Evolutionary conservation across 192 early-diverging fungal species (phyloP).

Genomic region (Dispira parvispora): DNA sequence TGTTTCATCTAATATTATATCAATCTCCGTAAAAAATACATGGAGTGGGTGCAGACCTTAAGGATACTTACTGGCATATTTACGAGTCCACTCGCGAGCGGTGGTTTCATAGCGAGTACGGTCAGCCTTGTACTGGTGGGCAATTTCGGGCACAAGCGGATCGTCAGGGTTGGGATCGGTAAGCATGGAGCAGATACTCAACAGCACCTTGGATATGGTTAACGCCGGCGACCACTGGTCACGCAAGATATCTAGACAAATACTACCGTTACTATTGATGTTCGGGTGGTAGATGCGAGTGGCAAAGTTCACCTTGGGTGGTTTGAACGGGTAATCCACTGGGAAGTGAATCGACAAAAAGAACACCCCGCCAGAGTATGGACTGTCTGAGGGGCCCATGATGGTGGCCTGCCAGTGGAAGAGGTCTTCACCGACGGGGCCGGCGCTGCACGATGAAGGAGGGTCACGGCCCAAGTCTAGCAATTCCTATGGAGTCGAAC

Average conservation of each 20-base stretch:
- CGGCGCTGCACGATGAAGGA: slow-evolving; percentile 92
- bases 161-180: slow-evolving; percentile 98
- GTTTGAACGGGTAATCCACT: slow-evolving; percentile 96
- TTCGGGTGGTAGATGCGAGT: slow-evolving; percentile 98
- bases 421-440: slow-evolving; percentile 79
- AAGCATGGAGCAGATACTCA: slow-evolving; percentile 96
- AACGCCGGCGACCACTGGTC: slow-evolving; percentile 99
- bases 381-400: slow-evolving; percentile 90
- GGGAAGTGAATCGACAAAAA: slow-evolving; percentile 97
- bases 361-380: slow-evolving; percentile 89
- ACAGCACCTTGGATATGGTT: slow-evolving; percentile 94
- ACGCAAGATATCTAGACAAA: slow-evolving; percentile 94
- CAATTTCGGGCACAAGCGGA: slow-evolving; percentile 95
- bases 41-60: no score
- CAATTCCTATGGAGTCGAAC: slow-evolving; percentile 56
- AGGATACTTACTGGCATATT: slow-evolving; percentile 40
- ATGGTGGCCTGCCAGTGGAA: slow-evolving; percentile 98
- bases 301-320: slow-evolving; percentile 94
- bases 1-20: no score
- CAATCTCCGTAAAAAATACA: no score
- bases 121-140: slow-evolving; percentile 96
- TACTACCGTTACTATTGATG: slow-evolving; percentile 96
- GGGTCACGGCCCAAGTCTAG: slow-evolving; percentile 93
- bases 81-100: slow-evolving; percentile 89
- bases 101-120: slow-evolving; percentile 69